These are phyloP conservation scores for Suillus fuscotomentosus DNA, from an alignment of 768 basidiomycete species.

Conservation along the genomic window DNA sequence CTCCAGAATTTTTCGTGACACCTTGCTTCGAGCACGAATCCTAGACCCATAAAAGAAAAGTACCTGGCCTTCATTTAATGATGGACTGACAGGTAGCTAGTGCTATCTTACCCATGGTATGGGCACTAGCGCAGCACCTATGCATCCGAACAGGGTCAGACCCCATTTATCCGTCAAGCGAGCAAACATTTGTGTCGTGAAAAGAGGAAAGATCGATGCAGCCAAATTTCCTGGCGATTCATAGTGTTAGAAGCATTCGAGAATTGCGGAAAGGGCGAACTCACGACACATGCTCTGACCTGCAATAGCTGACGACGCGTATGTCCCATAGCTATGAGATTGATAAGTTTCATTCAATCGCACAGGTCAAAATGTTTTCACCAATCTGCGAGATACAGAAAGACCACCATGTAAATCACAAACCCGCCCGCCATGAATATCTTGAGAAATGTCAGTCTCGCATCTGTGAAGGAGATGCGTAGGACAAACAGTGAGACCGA, in stretches of 20 bases:
- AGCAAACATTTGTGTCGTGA: conserved; percentile 55
- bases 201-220: conserved; percentile 53
- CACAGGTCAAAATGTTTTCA: conserved; percentile 21
- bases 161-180: conserved; percentile 54
- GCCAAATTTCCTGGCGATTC: conserved; percentile 39
- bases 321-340: conserved; percentile 43
- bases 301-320: conserved; percentile 61
- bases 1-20: conserved; percentile 12
- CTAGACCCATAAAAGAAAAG: conserved; percentile 22
- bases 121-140: conserved; percentile 49
- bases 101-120: conserved; percentile 47
- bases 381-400: conserved; percentile 58
- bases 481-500: conserved; percentile 8
- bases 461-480: neutral
- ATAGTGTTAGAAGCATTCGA: neutral
- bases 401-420: conserved; percentile 50
- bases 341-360: neutral
- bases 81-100: conserved; percentile 1
- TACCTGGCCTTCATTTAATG: conserved; percentile 2
- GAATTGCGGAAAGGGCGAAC: conserved; percentile 11
- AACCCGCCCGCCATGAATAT: conserved; percentile 47
- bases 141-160: conserved; percentile 46
- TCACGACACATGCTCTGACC: conserved; percentile 54
- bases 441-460: conserved; percentile 17
- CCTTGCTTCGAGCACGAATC: conserved; percentile 20